A percentile compares a stretch with the other conserved stretches of the same genome.
These are phyloP conservation scores for Russula sp. DNA, from an alignment of 768 basidiomycete genomes.

Conservation along the genomic window DNA sequence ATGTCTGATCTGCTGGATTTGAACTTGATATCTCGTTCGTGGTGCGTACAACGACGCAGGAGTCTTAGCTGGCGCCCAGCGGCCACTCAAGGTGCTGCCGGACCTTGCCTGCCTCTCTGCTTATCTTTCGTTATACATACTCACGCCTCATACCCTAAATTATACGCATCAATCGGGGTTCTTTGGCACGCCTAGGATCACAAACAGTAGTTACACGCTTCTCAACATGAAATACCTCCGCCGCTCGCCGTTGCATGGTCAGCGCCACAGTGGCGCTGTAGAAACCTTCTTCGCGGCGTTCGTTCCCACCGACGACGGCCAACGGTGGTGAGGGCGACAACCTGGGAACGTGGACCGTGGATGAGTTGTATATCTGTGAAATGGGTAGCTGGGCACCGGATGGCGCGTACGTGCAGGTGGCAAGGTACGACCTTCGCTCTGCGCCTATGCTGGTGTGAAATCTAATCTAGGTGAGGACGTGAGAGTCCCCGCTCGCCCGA, in stretches of 20 bases:
- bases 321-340: no score
- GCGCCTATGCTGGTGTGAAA: no score
- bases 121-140: no score
- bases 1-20: not conserved
- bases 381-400: conserved; percentile 63
- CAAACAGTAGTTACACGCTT: conserved; percentile 24
- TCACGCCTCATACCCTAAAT: no score
- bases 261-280: not conserved
- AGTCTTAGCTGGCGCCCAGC: conserved; percentile 28
- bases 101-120: no score
- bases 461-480: no score
- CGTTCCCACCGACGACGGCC: not conserved
- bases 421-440: conserved; percentile 14
- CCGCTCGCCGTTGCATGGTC: conserved; percentile 22
- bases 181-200: not conserved
- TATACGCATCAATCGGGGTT: not conserved
- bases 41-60: conserved; percentile 29
- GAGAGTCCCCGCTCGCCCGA: no score
- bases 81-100: conserved; percentile 30
- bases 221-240: conserved; percentile 31
- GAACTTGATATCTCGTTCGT: conserved; percentile 27
- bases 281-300: conserved; percentile 30
- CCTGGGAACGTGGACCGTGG: conserved; percentile 47
- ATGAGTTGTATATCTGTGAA: conserved; percentile 56
- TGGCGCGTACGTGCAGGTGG: conserved; percentile 48